A percentile compares a stretch with the other conserved stretches of the same genome.
Evolutionary conservation across 1,284 basidiomycete species (phyloP).

Genomic region (Cutaneotrichosporon cyanovorans): DNA sequence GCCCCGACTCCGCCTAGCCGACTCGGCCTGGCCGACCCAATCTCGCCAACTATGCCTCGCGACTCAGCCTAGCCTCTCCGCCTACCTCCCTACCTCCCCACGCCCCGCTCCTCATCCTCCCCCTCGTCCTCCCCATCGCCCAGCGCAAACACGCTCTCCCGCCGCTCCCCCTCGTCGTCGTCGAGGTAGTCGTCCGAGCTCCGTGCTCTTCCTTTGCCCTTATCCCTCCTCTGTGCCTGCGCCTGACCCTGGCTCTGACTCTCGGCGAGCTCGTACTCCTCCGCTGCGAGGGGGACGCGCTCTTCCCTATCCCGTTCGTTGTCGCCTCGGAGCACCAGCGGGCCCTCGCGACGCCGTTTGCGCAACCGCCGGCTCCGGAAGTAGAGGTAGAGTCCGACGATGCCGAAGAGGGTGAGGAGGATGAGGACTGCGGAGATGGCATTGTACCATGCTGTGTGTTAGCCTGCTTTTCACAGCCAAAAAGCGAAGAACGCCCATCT

Average conservation of each 20-base stretch:
- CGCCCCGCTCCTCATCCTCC: conserved; percentile 4
- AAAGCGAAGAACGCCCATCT: no score
- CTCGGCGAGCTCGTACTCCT: conserved; percentile 43
- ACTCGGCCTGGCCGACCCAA: not conserved
- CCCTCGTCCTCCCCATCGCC: conserved; percentile 51
- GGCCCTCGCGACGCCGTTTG: conserved; percentile 4
- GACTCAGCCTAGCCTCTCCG: not conserved
- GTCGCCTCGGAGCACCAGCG: not conserved
- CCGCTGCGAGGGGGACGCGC: conserved; percentile 52
- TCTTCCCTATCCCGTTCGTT: conserved; percentile 47
- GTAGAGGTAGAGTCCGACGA: conserved; percentile 52
- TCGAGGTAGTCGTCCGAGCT: conserved; percentile 2
- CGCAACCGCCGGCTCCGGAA: conserved; percentile 32
- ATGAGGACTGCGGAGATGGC: conserved; percentile 79
- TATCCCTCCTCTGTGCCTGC: conserved; percentile 12
- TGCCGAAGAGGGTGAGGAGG: conserved; percentile 62
- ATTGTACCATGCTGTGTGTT: conserved; percentile 69
- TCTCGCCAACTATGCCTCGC: not conserved
- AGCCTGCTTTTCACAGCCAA: no score
- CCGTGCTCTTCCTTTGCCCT: conserved; percentile 22
- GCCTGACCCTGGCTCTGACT: conserved; percentile 21
- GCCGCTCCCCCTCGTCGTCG: conserved; percentile 23
- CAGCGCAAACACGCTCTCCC: conserved; percentile 48
- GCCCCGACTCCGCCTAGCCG: no score
- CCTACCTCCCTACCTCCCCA: conserved; percentile 2